Conservation (phyloP, 2,329 filamentous ascomycete species). For the Aureobasidium sp. region DNA sequence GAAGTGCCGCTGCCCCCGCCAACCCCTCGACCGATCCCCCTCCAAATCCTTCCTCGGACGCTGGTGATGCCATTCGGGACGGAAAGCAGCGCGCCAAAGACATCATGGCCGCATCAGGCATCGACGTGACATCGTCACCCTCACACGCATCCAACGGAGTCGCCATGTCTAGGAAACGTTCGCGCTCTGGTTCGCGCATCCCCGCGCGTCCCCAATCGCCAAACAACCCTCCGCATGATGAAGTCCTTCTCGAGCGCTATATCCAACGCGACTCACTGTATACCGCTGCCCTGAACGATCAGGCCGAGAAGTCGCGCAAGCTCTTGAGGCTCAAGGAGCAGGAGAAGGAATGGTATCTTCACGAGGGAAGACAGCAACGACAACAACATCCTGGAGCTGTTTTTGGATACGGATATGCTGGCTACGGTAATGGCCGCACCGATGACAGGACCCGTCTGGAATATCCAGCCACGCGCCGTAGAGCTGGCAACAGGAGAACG, state of each 20-base stretch:
- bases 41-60: slow-evolving; percentile 15
- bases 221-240: slow-evolving; percentile 18
- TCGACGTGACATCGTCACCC: slow-evolving; percentile 24
- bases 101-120: slow-evolving; percentile 45
- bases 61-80: slow-evolving; percentile 43
- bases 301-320: slow-evolving; percentile 30
- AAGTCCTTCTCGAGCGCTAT: slow-evolving; percentile 52
- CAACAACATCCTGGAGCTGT: slow-evolving; percentile 49
- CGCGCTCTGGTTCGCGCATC: slow-evolving; percentile 49
- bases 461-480: slow-evolving; percentile 69
- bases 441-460: slow-evolving; percentile 61
- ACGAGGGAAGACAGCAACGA: slow-evolving; percentile 54
- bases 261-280: slow-evolving; percentile 55
- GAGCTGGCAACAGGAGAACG: slow-evolving; percentile 68
- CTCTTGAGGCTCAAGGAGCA: slow-evolving; percentile 54
- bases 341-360: slow-evolving; percentile 59
- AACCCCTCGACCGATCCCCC: slow-evolving; percentile 6
- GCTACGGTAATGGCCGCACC: slow-evolving; percentile 81
- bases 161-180: slow-evolving; percentile 45
- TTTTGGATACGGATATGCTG: slow-evolving; percentile 68
- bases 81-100: slow-evolving; percentile 54
- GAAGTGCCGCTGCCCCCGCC: slow-evolving; percentile 7
- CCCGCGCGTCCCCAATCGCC: slow-evolving; percentile 27
- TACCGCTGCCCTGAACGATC: slow-evolving; percentile 44
- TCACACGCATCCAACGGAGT: slow-evolving; percentile 22